Conservation (phyloP, 148 eudicot genomes). For the Cornus suecica region DNA sequence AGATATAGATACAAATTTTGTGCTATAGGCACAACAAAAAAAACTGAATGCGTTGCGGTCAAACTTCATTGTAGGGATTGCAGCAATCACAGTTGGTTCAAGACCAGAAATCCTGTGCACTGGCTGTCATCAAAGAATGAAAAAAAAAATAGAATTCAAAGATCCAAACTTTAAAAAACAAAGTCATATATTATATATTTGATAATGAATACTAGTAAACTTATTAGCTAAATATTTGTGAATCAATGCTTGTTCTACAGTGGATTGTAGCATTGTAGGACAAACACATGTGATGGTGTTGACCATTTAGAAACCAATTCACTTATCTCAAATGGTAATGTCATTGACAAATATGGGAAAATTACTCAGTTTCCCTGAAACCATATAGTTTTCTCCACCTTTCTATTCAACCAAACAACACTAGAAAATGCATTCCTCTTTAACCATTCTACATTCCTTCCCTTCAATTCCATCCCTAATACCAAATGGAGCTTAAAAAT, state of each 20-base stretch:
- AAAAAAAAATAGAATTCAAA: background rate
- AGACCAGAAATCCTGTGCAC: constrained; percentile 52
- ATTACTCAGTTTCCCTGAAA: background rate
- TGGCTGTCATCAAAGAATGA: constrained; percentile 38
- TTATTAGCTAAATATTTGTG: background rate
- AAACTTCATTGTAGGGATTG: constrained; percentile 68
- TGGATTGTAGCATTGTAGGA: background rate
- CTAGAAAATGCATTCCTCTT: background rate
- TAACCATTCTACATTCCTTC: background rate
- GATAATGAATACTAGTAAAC: background rate
- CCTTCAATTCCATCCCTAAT: background rate
- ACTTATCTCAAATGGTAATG: background rate
- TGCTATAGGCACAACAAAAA: too few species aligned
- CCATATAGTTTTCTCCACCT: background rate
- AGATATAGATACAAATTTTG: too few species aligned
- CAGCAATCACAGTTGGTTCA: constrained; percentile 53
- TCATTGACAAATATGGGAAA: background rate
- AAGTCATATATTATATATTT: background rate
- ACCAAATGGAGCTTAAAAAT: background rate
- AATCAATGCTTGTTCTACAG: background rate
- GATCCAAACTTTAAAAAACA: background rate
- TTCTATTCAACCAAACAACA: background rate
- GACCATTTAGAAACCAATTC: background rate
- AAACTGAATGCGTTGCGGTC: constrained; percentile 52
- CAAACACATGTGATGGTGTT: background rate